Evolutionary conservation across 2,329 filamentous ascomycete species (phyloP).

Genomic region (Fusarium sp.): DNA sequence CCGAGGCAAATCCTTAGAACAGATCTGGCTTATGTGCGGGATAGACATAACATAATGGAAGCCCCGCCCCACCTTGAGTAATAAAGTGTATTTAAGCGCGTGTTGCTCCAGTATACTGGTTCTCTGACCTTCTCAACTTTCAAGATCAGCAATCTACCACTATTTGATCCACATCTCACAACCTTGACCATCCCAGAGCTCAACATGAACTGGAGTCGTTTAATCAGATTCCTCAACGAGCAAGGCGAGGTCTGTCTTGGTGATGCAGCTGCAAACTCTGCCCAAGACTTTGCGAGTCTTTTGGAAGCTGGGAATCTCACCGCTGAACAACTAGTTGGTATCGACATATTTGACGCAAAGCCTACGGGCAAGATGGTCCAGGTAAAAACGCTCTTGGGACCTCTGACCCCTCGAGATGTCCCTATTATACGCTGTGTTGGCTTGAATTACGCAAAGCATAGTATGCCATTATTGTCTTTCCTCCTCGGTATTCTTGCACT

Average conservation of each 20-base stretch:
- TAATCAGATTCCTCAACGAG: conserved; percentile 12
- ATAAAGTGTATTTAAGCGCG: not conserved
- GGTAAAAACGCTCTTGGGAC: conserved; percentile 8
- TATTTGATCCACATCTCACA: too few species aligned
- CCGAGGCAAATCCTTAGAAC: not conserved
- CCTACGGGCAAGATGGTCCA: not conserved
- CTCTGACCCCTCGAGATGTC: not conserved
- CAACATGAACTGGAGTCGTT: conserved; percentile 9
- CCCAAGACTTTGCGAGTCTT: not conserved
- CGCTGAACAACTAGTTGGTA: not conserved
- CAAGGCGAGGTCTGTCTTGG: not conserved
- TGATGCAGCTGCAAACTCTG: not conserved
- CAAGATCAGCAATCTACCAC: not conserved
- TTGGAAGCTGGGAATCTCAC: conserved; percentile 1
- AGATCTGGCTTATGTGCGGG: not conserved
- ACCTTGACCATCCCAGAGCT: not conserved
- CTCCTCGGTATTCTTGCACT: too few species aligned
- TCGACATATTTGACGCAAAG: not conserved
- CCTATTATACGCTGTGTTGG: conserved; percentile 18
- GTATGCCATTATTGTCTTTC: not conserved
- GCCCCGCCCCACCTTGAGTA: not conserved
- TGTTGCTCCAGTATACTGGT: not conserved
- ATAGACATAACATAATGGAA: not conserved
- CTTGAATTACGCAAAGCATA: conserved; percentile 23
- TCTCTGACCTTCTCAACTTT: not conserved